These are phyloP conservation scores for Zarea fungicola DNA, from an alignment of 2,329 filamentous ascomycete species.

Conservation along the genomic window DNA sequence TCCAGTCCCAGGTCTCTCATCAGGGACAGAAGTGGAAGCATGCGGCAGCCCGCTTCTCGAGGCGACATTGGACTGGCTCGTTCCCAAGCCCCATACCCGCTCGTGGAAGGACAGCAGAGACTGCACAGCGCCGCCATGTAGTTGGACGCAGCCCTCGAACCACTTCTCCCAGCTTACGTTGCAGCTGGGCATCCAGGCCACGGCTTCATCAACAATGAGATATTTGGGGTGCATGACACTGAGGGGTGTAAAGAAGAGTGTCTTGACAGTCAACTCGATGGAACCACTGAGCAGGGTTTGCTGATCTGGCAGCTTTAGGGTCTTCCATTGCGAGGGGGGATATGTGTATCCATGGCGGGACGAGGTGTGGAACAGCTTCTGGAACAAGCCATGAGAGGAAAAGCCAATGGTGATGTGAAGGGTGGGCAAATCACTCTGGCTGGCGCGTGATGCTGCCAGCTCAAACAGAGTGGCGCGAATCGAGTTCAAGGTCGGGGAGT, in stretches of 20 bases:
- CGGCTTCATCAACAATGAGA: constrained; percentile 62
- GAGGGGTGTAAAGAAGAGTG: constrained; percentile 72
- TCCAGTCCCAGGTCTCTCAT: not conserved
- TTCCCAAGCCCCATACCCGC: constrained; percentile 54
- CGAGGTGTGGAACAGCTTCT: constrained; percentile 71
- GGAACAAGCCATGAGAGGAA: constrained; percentile 65
- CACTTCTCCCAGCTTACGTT: constrained; percentile 87
- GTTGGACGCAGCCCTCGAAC: constrained; percentile 71
- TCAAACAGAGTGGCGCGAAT: constrained; percentile 53
- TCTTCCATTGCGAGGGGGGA: constrained; percentile 52
- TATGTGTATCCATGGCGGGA: constrained; percentile 59
- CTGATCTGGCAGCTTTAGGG: constrained; percentile 58
- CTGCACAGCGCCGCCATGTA: constrained; percentile 56
- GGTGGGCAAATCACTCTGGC: constrained; percentile 19
- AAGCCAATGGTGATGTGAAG: constrained; percentile 69
- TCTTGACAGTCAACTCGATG: constrained; percentile 68
- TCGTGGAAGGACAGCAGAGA: constrained; percentile 63
- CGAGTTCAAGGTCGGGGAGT: constrained; percentile 54
- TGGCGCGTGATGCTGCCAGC: constrained; percentile 45
- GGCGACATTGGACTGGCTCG: constrained; percentile 16
- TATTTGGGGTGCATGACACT: constrained; percentile 90
- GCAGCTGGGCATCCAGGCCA: constrained; percentile 69
- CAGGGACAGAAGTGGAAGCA: too few species aligned
- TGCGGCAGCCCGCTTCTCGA: not conserved
- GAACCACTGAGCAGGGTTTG: constrained; percentile 47